Evolutionary conservation across 805 yeast genomes (phyloP).

Genomic region (Cyberlindnera amylophila): DNA sequence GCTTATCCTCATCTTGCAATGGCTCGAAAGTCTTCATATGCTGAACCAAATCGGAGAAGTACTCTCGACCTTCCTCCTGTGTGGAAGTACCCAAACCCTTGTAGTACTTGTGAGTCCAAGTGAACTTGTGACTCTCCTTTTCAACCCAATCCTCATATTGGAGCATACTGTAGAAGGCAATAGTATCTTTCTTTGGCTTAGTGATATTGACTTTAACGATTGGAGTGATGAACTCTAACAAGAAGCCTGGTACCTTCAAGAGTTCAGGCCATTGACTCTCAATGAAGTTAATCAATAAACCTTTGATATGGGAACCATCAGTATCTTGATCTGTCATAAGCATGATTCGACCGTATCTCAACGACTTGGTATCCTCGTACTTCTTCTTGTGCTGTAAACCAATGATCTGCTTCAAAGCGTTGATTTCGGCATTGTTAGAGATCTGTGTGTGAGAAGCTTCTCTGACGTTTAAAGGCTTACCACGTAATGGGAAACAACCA

Average conservation of each 20-base stretch:
- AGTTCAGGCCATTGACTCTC: conserved; percentile 95
- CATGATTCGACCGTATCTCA: conserved; percentile 96
- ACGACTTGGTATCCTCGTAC: conserved; percentile 66
- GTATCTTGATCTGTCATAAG: conserved; percentile 99
- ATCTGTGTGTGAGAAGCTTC: conserved; percentile 97
- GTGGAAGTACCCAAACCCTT: conserved; percentile 98
- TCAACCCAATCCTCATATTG: conserved; percentile 94
- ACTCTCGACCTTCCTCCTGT: conserved; percentile 78
- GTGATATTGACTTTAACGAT: conserved; percentile 85
- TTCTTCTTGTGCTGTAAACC: conserved; percentile 91
- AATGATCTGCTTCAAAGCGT: conserved; percentile 90
- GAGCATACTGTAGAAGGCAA: conserved; percentile 91
- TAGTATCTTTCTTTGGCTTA: conserved; percentile 52
- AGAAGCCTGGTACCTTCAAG: conserved; percentile 83
- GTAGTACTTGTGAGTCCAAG: conserved; percentile 93
- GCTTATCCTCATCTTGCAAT: conserved; percentile 72
- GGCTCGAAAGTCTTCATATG: conserved; percentile 86
- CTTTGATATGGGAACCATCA: conserved; percentile 97
- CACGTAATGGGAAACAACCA: conserved; percentile 93
- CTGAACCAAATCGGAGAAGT: conserved; percentile 77
- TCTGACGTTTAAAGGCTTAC: conserved; percentile 91
- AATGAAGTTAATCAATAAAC: conserved; percentile 86
- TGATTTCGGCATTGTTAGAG: conserved; percentile 88
- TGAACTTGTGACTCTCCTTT: conserved; percentile 63
- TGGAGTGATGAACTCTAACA: conserved; percentile 93